A percentile compares a stretch with the other conserved stretches of the same genome.
Evolutionary conservation across 306 rosid genomes (phyloP).

Genomic region (Malus asiatica): DNA sequence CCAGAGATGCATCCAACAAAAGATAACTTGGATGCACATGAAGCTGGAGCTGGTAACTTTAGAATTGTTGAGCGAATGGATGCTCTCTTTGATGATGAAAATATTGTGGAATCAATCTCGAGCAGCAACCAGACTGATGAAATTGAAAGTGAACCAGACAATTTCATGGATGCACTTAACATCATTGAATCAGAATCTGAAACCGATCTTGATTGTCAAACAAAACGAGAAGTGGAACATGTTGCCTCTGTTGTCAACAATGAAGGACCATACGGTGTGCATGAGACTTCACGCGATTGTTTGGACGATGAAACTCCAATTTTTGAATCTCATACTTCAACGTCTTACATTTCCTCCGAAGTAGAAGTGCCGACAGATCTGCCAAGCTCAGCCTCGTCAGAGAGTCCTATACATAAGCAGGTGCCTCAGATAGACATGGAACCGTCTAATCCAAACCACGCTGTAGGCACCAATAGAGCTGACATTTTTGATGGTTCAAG

Average conservation of each 20-base stretch:
- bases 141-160: constrained; percentile 71
- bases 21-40: constrained; percentile 26
- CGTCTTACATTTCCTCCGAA: constrained; percentile 27
- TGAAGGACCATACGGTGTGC: constrained; percentile 32
- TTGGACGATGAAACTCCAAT: constrained; percentile 28
- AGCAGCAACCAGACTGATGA: constrained; percentile 44
- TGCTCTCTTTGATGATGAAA: constrained; percentile 33
- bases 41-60: constrained; percentile 22
- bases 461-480: constrained; percentile 16
- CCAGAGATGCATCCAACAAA: constrained; percentile 28
- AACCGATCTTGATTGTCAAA: constrained; percentile 64
- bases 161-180: constrained; percentile 88
- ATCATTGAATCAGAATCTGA: constrained; percentile 83
- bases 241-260: constrained; percentile 15
- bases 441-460: constrained; percentile 27
- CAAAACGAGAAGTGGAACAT: constrained; percentile 53
- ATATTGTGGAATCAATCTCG: constrained; percentile 24
- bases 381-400: constrained; percentile 12
- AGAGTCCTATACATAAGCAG: constrained; percentile 21
- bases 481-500: constrained; percentile 20
- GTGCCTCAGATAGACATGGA: constrained; percentile 20
- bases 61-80: constrained; percentile 35
- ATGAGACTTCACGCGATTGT: constrained; percentile 28
- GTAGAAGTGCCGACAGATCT: constrained; percentile 19
- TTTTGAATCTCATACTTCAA: constrained; percentile 29